Evolutionary conservation across 352 stramenopile species (phyloP), one percentile per base, ranked within the genome.

Genomic region (Pythium utonaiense): DNA sequence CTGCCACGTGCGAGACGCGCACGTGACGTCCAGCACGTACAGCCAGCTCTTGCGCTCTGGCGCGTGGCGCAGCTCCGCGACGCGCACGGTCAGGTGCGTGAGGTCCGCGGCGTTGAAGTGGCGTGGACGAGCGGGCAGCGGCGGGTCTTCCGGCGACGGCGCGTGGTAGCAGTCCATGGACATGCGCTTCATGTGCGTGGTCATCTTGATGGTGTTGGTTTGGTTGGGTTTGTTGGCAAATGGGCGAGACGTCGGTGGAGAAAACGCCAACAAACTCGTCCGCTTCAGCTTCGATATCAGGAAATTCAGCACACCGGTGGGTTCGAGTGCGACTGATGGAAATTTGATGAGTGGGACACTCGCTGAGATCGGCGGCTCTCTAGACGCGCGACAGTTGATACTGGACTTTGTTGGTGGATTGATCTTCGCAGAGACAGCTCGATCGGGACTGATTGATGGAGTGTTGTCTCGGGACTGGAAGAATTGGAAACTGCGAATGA

Each of bases 1-100:
- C 13, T 77, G 66, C 81, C 81, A 91, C 41, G 65, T 63, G 40
- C 67, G 57, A n/a, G 51, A 54, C 25, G 60, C 69, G 57, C 74
- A 87, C n/a, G 66, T 61, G 33, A 91, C 69, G n/a, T 88, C 62
- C 36, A 91, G 71, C 57, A 81, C 69, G 57, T 88, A 91, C 19
- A 83, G 71, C 81, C 81, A 91, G 52, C 71, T 83, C 44, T 77
- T 75, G 53, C 44, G 27, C 27, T 91, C 75, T 21, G 71, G 60
- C 9, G 77, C 71, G 9, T 83, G 72, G 17, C 77, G 73, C 42
- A 89, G 54, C 62, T 91, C 81, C 21, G 75, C 67, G 49, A 91
- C 70, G 24, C 63, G 62, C 19, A 89, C 75, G 40, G 79, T 63
- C 25, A 91, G 63, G 27, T 75, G 73, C 49, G 65, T 69, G n/a